Conservation (phyloP, 225 moss, liverwort and hornwort genomes). For the Lunularia cruciata region DNA sequence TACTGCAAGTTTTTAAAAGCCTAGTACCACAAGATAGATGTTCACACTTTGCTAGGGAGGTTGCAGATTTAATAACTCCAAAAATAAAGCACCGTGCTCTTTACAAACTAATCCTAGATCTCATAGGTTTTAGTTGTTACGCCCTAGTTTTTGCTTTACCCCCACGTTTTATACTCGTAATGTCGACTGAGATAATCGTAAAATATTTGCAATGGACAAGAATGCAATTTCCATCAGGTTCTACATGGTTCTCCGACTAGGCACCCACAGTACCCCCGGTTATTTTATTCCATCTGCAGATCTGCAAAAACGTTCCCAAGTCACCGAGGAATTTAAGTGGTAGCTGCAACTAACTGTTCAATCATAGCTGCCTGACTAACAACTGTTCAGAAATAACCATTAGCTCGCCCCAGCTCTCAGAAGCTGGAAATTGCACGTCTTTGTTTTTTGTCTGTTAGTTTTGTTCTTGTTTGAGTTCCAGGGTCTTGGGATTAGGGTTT, state of each 20-base stretch:
- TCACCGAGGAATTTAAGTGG: too few species aligned
- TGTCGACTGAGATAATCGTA: not conserved
- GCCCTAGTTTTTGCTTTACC: not conserved
- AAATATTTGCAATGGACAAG: not conserved
- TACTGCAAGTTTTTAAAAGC: not conserved
- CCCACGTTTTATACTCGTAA: constrained; percentile 3
- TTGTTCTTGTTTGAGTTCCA: constrained; percentile 3
- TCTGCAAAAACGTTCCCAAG: too few species aligned
- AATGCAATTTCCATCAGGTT: too few species aligned
- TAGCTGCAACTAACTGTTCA: constrained; percentile 1
- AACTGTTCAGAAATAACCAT: not conserved
- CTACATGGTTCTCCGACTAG: too few species aligned
- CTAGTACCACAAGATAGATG: not conserved
- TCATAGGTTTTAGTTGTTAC: not conserved
- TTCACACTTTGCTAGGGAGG: not conserved
- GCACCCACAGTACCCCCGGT: too few species aligned
- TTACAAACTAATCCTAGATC: constrained; percentile 3
- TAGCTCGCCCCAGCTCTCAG: not conserved
- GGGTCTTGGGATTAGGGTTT: constrained; percentile 3
- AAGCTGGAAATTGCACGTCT: constrained; percentile 7
- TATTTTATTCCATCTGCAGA: too few species aligned
- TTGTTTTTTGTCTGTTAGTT: constrained; percentile 4
- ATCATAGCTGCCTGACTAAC: not conserved
- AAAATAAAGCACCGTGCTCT: not conserved
- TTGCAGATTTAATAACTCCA: not conserved